phyloP scores from a whole-genome alignment of 176 grass and related monocot genomes.

The Musa troglodytarum region DNA sequence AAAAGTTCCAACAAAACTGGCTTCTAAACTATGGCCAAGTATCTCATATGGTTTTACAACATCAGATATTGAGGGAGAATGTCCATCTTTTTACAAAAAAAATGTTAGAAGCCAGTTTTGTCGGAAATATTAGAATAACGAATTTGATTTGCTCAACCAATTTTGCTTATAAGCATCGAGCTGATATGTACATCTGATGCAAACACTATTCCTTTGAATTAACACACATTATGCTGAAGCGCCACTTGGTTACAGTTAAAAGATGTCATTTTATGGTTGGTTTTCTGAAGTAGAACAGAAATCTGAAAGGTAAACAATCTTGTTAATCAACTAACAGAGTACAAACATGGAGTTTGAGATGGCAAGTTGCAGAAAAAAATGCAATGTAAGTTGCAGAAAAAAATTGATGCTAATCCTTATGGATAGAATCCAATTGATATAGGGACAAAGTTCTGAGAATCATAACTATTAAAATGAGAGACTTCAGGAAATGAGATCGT shows the following conservation, averaged over 20 bases:
- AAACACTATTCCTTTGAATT: neutral
- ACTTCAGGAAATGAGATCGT: neutral
- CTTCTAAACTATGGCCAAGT: neutral
- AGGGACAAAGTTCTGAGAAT: neutral
- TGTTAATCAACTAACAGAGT: too few species aligned
- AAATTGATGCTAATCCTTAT: too few species aligned
- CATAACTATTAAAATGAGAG: neutral
- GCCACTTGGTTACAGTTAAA: too few species aligned
- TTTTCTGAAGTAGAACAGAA: too few species aligned
- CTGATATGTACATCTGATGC: neutral
- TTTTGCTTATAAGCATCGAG: neutral
- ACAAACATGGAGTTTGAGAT: too few species aligned
- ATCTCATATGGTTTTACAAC: neutral
- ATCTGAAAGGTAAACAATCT: too few species aligned
- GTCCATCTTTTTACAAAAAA: neutral
- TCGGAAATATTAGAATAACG: neutral
- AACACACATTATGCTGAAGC: neutral
- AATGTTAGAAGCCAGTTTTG: too few species aligned
- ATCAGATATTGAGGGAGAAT: neutral
- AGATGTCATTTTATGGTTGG: too few species aligned
- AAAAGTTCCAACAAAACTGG: neutral
- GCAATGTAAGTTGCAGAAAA: neutral
- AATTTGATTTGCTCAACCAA: neutral
- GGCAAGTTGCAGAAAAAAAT: neutral
- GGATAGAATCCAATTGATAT: neutral